phyloP scores from a whole-genome alignment of 2,329 filamentous ascomycete species.

The Endoconidiophora polonica region DNA sequence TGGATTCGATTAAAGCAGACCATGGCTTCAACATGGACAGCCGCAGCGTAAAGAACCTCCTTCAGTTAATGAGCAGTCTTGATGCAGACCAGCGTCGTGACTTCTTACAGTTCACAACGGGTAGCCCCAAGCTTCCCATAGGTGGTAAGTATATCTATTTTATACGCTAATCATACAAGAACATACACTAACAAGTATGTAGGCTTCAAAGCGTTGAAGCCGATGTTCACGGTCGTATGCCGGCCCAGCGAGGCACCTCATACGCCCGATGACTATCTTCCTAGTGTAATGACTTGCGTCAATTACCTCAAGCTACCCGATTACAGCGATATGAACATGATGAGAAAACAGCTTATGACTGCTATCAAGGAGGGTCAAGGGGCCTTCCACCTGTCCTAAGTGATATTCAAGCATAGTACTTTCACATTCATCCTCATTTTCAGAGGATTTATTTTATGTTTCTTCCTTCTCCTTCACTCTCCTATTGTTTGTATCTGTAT shows the following conservation, averaged over 20 bases:
- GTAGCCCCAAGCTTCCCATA: slow-evolving; percentile 93
- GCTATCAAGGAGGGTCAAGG: slow-evolving; percentile 94
- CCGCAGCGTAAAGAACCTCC: slow-evolving; percentile 78
- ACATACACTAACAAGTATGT: not conserved
- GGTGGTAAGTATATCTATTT: slow-evolving; percentile 49
- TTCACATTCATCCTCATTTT: not conserved
- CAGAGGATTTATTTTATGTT: not conserved
- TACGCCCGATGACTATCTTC: slow-evolving; percentile 91
- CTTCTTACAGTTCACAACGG: slow-evolving; percentile 94
- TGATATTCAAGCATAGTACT: not conserved
- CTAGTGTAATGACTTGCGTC: slow-evolving; percentile 98
- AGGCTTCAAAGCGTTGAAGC: slow-evolving; percentile 94
- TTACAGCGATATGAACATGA: slow-evolving; percentile 62
- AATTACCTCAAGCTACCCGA: slow-evolving; percentile 97
- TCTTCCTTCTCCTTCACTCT: not conserved
- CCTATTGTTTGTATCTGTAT: not conserved
- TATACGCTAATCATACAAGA: slow-evolving; percentile 2
- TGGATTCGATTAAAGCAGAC: slow-evolving; percentile 97
- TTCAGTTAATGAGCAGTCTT: slow-evolving; percentile 89
- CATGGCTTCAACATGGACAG: slow-evolving; percentile 99
- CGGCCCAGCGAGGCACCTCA: slow-evolving; percentile 94
- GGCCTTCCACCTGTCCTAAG: slow-evolving; percentile 83
- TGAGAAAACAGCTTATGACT: slow-evolving; percentile 62
- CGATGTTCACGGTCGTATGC: slow-evolving; percentile 98
- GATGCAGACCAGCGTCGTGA: slow-evolving; percentile 60